Percentiles rank a stretch among this genome's conserved stretches.
phyloP scores from a whole-genome alignment of 2,329 filamentous ascomycete genomes.

The Dendryphion nanum region DNA sequence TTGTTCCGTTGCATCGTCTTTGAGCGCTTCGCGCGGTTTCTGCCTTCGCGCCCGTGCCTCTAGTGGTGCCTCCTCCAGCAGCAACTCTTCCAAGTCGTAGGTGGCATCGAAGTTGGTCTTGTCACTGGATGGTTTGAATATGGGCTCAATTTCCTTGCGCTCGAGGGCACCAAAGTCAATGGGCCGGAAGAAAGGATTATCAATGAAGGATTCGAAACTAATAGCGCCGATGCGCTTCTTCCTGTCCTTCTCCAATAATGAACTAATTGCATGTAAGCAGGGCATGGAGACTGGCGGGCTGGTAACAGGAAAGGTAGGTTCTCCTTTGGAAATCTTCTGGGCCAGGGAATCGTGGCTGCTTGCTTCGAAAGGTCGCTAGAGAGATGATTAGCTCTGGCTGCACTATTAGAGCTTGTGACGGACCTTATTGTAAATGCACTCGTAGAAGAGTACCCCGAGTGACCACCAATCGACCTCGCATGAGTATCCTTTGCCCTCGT shows the following conservation, averaged over 20 bases:
- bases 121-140: slow-evolving; percentile 90
- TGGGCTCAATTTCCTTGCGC: slow-evolving; percentile 81
- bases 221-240: slow-evolving; percentile 79
- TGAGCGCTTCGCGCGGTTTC: slow-evolving; percentile 86
- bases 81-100: slow-evolving; percentile 90
- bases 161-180: slow-evolving; percentile 85
- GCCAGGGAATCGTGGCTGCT: slow-evolving; percentile 79
- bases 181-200: slow-evolving; percentile 83
- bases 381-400: neutral
- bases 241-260: slow-evolving; percentile 77
- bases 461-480: slow-evolving; percentile 98
- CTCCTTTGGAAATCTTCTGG: slow-evolving; percentile 75
- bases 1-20: slow-evolving; percentile 91
- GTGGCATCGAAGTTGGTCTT: slow-evolving; percentile 99
- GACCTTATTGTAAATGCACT: slow-evolving; percentile 99
- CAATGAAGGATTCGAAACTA: slow-evolving; percentile 77
- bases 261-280: slow-evolving; percentile 85
- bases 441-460: slow-evolving; percentile 94
- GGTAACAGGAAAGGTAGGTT: slow-evolving; percentile 87
- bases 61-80: slow-evolving; percentile 90
- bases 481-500: slow-evolving; percentile 84
- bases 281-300: slow-evolving; percentile 84
- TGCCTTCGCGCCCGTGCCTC: slow-evolving; percentile 90
- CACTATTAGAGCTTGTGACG: slow-evolving; percentile 17
- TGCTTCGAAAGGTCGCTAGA: slow-evolving; percentile 86